A percentile compares a stretch with the other conserved stretches of the same genome.
Evolutionary conservation across 1,139 yeast species (phyloP).

Genomic region (Yamadazyma mexicana): DNA sequence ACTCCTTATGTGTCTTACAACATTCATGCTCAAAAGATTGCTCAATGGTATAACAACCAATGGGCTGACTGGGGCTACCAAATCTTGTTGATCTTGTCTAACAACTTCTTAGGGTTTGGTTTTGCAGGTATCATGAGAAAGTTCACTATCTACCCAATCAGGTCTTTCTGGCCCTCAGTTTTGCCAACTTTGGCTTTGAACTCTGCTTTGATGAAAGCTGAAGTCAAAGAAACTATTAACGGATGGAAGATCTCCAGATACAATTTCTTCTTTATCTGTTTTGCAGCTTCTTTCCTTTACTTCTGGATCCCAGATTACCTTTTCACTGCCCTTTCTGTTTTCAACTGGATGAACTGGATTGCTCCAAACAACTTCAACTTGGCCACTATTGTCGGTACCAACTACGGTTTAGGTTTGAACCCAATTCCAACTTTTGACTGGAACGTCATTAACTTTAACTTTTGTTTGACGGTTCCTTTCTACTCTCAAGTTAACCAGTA

Average conservation of each 20-base stretch:
- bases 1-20: conserved; percentile 46
- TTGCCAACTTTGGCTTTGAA: conserved; percentile 58
- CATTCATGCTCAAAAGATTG: conserved; percentile 43
- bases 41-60: conserved; percentile 35
- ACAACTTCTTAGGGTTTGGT: conserved; percentile 63
- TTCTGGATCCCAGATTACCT: conserved; percentile 38
- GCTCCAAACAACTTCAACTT: conserved; percentile 32
- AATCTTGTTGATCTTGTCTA: conserved; percentile 47
- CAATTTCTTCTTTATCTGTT: conserved; percentile 25
- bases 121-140: conserved; percentile 62
- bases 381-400: conserved; percentile 58
- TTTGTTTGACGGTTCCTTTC: conserved; percentile 44
- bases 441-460: conserved; percentile 29
- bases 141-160: conserved; percentile 56
- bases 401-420: conserved; percentile 55
- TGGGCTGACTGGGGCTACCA: conserved; percentile 55
- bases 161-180: conserved; percentile 57
- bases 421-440: conserved; percentile 59
- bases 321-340: conserved; percentile 31
- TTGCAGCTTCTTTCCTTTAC: conserved; percentile 27
- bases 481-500: conserved; percentile 42
- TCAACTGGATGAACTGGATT: conserved; percentile 43
- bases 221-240: conserved; percentile 37
- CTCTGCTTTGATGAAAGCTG: conserved; percentile 48
- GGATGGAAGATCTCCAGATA: conserved; percentile 39